Conservation (phyloP, 305 asterid genomes). For the Solanum hybrid region DNA sequence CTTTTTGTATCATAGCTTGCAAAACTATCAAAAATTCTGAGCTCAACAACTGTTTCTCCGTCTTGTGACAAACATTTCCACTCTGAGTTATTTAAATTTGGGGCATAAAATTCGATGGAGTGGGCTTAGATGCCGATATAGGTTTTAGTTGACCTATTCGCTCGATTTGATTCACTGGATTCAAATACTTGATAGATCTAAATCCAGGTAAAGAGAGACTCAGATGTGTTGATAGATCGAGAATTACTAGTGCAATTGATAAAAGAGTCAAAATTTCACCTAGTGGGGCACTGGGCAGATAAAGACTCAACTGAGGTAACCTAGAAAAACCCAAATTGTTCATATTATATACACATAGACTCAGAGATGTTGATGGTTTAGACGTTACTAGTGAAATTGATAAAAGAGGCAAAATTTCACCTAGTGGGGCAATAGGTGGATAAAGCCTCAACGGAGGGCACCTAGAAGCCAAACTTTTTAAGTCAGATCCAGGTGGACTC, state of each 20-base stretch:
- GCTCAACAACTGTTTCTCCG: neutral
- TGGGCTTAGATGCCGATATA: neutral
- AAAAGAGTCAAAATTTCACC: neutral
- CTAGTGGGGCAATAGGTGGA: no score
- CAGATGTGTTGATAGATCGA: neutral
- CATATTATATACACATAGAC: no score
- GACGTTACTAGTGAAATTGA: no score
- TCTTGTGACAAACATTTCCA: neutral
- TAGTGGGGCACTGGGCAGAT: neutral
- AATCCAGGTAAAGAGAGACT: neutral
- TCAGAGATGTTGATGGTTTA: no score
- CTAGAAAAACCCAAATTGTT: neutral
- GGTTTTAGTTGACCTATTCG: neutral
- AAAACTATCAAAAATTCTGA: neutral
- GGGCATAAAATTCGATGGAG: neutral
- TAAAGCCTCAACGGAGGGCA: no score
- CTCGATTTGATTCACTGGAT: neutral
- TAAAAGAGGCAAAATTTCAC: no score
- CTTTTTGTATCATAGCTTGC: neutral
- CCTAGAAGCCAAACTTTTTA: no score
- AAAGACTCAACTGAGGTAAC: neutral
- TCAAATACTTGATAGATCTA: neutral
- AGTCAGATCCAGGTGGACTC: no score
- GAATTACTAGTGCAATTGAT: neutral
- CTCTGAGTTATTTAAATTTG: no score